Percentiles rank a stretch among this genome's conserved stretches.
phyloP scores from a whole-genome alignment of 2,329 filamentous ascomycete species.

The Diplodia sapinea region DNA sequence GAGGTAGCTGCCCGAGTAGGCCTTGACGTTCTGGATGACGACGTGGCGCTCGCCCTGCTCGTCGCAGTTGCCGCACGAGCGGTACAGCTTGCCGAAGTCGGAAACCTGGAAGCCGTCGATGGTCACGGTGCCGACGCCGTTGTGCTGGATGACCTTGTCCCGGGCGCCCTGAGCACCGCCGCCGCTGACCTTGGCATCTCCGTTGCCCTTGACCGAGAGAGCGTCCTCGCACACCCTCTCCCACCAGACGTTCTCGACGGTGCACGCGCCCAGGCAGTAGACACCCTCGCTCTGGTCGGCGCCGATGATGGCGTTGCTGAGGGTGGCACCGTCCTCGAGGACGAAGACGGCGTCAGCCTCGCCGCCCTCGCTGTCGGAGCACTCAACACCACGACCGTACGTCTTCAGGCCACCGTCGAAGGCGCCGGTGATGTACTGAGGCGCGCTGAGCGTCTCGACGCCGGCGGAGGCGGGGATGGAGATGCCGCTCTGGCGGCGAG shows the following conservation, averaged over 20 bases:
- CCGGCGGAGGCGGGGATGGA: slow-evolving; percentile 25
- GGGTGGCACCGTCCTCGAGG: slow-evolving; percentile 42
- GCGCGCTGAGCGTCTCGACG: slow-evolving; percentile 25
- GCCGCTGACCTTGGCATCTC: slow-evolving; percentile 39
- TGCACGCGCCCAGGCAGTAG: slow-evolving; percentile 58
- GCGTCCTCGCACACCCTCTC: slow-evolving; percentile 50
- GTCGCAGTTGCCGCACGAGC: slow-evolving; percentile 42
- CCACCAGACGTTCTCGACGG: slow-evolving; percentile 47
- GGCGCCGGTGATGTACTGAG: slow-evolving; percentile 16
- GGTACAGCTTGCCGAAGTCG: slow-evolving; percentile 41
- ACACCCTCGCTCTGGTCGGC: slow-evolving; percentile 55
- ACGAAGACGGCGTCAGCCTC: slow-evolving; percentile 38
- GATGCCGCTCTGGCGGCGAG: slow-evolving; percentile 34
- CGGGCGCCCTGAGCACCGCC: slow-evolving; percentile 39
- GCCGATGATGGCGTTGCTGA: slow-evolving; percentile 59
- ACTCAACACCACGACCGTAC: slow-evolving; percentile 25
- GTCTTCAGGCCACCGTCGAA: slow-evolving; percentile 29
- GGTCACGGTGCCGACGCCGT: slow-evolving; percentile 43
- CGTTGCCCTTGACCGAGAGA: slow-evolving; percentile 37
- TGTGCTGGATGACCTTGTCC: slow-evolving; percentile 46
- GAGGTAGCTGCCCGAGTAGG: slow-evolving; percentile 32
- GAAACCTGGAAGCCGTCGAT: slow-evolving; percentile 42
- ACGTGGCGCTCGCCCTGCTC: slow-evolving; percentile 57
- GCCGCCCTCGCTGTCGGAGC: slow-evolving; percentile 52
- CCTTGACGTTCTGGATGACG: slow-evolving; percentile 16